Percentiles rank a stretch among this genome's conserved stretches.
Conservation (phyloP, 2,329 filamentous ascomycete genomes). For the Xylogone sp. region DNA sequence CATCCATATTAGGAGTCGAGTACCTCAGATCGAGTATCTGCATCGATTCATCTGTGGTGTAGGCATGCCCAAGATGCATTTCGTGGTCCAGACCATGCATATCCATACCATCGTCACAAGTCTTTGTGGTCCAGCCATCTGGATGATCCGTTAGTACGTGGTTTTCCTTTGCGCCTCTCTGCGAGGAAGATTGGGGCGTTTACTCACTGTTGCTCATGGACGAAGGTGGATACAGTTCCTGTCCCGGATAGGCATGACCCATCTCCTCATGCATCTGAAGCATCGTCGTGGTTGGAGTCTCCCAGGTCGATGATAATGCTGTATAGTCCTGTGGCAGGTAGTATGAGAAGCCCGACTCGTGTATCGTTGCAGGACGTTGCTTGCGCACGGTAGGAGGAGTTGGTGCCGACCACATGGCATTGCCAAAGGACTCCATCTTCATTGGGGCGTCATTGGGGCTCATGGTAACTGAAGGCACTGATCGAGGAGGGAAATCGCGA, state of each 20-base stretch:
- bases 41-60: constrained; percentile 59
- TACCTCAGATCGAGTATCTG: constrained; percentile 60
- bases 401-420: constrained; percentile 53
- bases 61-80: constrained; percentile 58
- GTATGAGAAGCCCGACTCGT: constrained; percentile 56
- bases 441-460: constrained; percentile 45
- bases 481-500: constrained; percentile 40
- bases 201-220: constrained; percentile 46
- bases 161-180: neutral
- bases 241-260: constrained; percentile 51
- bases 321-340: constrained; percentile 51
- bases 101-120: constrained; percentile 53
- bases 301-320: constrained; percentile 53
- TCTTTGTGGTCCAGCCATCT: constrained; percentile 51
- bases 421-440: constrained; percentile 44
- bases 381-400: constrained; percentile 43
- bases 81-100: constrained; percentile 53
- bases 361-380: constrained; percentile 55
- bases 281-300: constrained; percentile 49
- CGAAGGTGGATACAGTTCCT: constrained; percentile 51
- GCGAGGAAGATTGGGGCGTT: neutral
- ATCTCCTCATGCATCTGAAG: constrained; percentile 47
- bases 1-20: constrained; percentile 42
- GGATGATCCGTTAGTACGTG: constrained; percentile 19
- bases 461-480: constrained; percentile 45